Conservation (phyloP, 78 protist genomes). For the Dictyostelium brefeldianum region DNA sequence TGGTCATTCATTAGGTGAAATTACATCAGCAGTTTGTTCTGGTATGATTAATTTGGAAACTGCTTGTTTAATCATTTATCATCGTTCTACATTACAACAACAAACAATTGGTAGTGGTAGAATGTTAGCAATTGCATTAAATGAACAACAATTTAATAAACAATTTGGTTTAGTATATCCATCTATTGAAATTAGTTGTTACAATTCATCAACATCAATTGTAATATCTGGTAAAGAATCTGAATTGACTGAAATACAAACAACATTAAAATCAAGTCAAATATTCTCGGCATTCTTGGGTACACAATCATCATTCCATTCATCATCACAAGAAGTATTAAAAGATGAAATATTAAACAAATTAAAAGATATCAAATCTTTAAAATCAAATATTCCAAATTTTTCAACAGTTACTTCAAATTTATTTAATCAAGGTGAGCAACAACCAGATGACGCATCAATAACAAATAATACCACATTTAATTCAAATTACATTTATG, state of each 20-base stretch:
- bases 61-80: background rate
- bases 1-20: conserved; percentile 81
- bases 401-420: conserved; percentile 23
- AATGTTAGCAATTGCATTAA: conserved; percentile 40
- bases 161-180: background rate
- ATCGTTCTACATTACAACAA: background rate
- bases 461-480: background rate
- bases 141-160: background rate
- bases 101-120: conserved; percentile 43
- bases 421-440: background rate
- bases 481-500: background rate
- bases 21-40: conserved; percentile 34
- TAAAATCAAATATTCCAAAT: background rate
- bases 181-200: background rate
- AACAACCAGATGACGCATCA: background rate
- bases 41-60: conserved; percentile 14
- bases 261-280: too few relatives aligned
- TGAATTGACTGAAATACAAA: too few relatives aligned
- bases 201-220: too few relatives aligned
- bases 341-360: background rate
- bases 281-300: too few relatives aligned
- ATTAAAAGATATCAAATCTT: background rate
- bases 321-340: too few relatives aligned
- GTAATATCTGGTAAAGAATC: too few relatives aligned
- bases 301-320: too few relatives aligned